Conservation (phyloP, 2,329 filamentous ascomycete genomes). For the Xylariaceae sp. region DNA sequence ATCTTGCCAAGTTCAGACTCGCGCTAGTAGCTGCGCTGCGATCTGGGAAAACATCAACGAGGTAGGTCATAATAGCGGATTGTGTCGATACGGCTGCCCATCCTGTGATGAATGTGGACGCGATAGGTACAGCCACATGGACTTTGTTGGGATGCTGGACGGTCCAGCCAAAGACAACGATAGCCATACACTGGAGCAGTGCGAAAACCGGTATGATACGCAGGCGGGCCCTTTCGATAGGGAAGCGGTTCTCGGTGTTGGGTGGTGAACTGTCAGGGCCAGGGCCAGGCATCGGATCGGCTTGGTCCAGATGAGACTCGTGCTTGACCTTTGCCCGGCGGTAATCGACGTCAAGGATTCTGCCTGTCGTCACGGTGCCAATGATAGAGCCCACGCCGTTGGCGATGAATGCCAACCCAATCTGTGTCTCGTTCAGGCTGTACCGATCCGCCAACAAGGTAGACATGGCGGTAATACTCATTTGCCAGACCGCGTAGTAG, state of each 20-base stretch:
- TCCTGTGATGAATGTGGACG: slow-evolving; percentile 47
- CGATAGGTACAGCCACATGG: slow-evolving; percentile 45
- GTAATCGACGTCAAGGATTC: slow-evolving; percentile 49
- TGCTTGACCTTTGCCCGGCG: slow-evolving; percentile 32
- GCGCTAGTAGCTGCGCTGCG: slow-evolving; percentile 48
- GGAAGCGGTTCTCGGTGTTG: slow-evolving; percentile 27
- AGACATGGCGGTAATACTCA: slow-evolving; percentile 50
- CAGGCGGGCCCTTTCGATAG: slow-evolving; percentile 47
- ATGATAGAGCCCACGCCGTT: slow-evolving; percentile 52
- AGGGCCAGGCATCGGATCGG: background rate
- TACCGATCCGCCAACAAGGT: slow-evolving; percentile 42
- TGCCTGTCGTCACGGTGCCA: slow-evolving; percentile 47
- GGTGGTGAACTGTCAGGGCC: background rate
- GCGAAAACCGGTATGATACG: slow-evolving; percentile 43
- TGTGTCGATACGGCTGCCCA: slow-evolving; percentile 47
- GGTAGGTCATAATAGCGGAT: slow-evolving; percentile 45
- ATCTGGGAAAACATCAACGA: slow-evolving; percentile 49
- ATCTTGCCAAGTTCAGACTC: slow-evolving; percentile 48
- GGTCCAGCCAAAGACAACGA: slow-evolving; percentile 50
- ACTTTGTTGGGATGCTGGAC: slow-evolving; percentile 37
- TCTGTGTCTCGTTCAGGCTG: slow-evolving; percentile 37
- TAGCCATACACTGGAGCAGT: slow-evolving; percentile 39
- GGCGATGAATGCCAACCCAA: slow-evolving; percentile 49
- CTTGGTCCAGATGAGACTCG: slow-evolving; percentile 10
- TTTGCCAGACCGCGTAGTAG: slow-evolving; percentile 52